These are phyloP conservation scores for Coccomyxa sp. DNA, from an alignment of 139 green algal species.

Conservation along the genomic window DNA sequence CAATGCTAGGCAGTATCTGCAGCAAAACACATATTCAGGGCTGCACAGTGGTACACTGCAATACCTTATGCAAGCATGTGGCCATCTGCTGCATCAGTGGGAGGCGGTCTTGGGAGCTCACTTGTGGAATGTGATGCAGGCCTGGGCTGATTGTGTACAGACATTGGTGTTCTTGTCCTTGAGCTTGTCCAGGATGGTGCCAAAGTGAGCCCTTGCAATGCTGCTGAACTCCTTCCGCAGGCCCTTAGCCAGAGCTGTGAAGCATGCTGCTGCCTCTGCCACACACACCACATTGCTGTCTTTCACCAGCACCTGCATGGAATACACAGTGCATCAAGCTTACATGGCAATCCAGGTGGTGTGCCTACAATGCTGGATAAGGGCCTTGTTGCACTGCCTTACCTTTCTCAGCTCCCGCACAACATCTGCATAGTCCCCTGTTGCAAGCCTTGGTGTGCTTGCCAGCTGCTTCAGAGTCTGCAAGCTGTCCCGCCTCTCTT, in stretches of 20 bases:
- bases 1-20: constrained; percentile 62
- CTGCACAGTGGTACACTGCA: background rate
- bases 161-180: constrained; percentile 89
- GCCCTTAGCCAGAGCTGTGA: constrained; percentile 55
- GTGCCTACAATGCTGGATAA: too few species aligned
- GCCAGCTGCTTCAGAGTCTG: constrained; percentile 52
- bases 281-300: constrained; percentile 81
- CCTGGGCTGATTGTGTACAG: constrained; percentile 39
- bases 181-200: constrained; percentile 70
- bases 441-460: constrained; percentile 27
- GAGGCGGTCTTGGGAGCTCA: background rate
- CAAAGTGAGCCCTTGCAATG: constrained; percentile 32
- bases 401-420: constrained; percentile 71
- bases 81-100: background rate
- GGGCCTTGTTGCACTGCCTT: background rate
- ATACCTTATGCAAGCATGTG: background rate
- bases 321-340: too few species aligned
- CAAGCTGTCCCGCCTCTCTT: constrained; percentile 68
- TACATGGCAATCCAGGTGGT: too few species aligned
- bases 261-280: constrained; percentile 60
- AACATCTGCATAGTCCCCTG: constrained; percentile 40
- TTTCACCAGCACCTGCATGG: constrained; percentile 57
- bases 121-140: constrained; percentile 61
- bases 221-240: constrained; percentile 58
- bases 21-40: background rate